Evolutionary conservation across 2,329 filamentous ascomycete species (phyloP).

Genomic region (Trichoderma brevicompactum): DNA sequence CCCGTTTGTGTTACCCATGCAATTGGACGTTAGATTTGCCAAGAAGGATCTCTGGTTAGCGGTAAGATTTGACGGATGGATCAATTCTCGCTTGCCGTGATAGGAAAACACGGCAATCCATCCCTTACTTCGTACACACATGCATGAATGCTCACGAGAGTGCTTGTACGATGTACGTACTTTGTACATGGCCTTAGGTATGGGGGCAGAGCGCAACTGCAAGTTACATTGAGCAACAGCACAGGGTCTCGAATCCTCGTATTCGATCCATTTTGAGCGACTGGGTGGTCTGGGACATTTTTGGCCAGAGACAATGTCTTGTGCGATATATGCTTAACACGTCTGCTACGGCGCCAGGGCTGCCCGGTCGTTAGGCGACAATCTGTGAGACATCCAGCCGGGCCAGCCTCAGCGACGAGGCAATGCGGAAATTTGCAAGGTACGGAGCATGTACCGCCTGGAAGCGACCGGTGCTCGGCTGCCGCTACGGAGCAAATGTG

Average conservation of each 20-base stretch:
- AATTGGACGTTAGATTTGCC: conserved; percentile 16
- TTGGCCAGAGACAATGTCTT: conserved; percentile 14
- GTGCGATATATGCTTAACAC: conserved; percentile 25
- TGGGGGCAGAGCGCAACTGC: not conserved
- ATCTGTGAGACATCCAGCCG: conserved; percentile 16
- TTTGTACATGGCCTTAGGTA: conserved; percentile 16
- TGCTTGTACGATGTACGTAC: not conserved
- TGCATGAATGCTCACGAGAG: conserved; percentile 11
- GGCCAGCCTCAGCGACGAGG: conserved; percentile 12
- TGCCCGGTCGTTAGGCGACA: conserved; percentile 13
- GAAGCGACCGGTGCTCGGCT: not conserved
- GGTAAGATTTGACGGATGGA: conserved; percentile 8
- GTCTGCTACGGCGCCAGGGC: not conserved
- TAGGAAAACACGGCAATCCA: not conserved
- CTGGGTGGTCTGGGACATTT: conserved; percentile 1
- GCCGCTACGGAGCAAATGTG: conserved; percentile 22
- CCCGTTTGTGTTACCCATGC: conserved; percentile 2
- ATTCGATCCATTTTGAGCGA: not conserved
- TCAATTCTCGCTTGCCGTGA: conserved; percentile 9
- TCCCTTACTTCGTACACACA: conserved; percentile 6
- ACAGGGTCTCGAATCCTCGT: conserved; percentile 2
- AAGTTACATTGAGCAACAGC: not conserved
- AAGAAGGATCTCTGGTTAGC: conserved; percentile 8
- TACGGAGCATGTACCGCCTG: not conserved
- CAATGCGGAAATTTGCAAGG: conserved; percentile 22